Evolutionary conservation across 108 stramenopile genomes (phyloP).

Genomic region (Pelagomonas calceolata): DNA sequence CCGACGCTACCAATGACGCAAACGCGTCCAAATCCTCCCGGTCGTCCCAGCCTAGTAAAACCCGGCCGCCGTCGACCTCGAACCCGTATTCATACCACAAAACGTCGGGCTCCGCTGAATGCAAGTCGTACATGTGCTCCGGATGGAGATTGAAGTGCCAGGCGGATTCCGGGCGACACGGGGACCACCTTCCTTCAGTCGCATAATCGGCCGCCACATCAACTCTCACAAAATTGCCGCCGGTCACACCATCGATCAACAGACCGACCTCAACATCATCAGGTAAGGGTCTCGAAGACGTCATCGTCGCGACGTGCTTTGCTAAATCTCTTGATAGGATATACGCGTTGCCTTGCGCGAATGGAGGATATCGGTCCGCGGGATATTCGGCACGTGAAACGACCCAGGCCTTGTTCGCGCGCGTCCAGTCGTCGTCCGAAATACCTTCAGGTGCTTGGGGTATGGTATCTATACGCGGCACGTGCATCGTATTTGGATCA

Average conservation of each 20-base stretch:
- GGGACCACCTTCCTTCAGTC: background rate
- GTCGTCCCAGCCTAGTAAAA: background rate
- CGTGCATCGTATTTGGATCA: background rate
- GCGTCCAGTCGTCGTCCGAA: too few species aligned
- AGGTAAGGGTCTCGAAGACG: background rate
- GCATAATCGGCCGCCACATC: background rate
- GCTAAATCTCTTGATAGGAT: background rate
- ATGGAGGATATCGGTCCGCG: background rate
- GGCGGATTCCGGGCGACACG: background rate
- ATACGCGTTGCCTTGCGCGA: constrained; percentile 10
- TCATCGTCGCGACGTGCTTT: background rate
- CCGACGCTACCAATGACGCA: background rate
- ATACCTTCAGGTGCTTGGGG: too few species aligned
- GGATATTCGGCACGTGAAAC: background rate
- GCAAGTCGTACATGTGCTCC: background rate
- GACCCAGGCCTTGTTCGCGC: too few species aligned
- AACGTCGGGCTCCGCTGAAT: background rate
- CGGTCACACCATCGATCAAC: background rate
- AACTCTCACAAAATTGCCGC: background rate
- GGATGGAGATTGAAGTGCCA: background rate
- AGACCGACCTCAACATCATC: background rate
- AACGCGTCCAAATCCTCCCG: background rate
- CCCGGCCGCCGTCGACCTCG: background rate
- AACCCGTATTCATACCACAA: background rate
- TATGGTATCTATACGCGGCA: too few species aligned